phyloP scores from a whole-genome alignment of 1,284 basidiomycete genomes.

The Naganishia liquefaciens region DNA sequence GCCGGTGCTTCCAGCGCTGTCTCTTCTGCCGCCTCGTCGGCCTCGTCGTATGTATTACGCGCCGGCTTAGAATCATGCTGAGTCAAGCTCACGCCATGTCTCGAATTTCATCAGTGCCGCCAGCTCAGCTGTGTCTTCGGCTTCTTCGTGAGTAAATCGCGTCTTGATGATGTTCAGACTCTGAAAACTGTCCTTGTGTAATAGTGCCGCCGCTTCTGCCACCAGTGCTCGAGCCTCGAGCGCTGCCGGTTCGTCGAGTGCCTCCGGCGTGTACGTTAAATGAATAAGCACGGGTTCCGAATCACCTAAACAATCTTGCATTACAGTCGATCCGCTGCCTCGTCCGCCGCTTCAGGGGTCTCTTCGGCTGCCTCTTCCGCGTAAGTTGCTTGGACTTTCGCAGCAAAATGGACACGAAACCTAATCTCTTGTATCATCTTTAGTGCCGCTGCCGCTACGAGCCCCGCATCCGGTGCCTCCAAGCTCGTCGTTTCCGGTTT shows the following conservation, averaged over 20 bases:
- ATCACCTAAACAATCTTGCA: too few relatives aligned
- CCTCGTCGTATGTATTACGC: constrained; percentile 32
- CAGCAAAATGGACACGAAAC: too few relatives aligned
- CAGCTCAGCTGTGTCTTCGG: constrained; percentile 32
- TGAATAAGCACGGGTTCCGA: too few relatives aligned
- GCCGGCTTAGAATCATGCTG: neutral
- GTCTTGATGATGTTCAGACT: too few relatives aligned
- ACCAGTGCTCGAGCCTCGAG: constrained; percentile 21
- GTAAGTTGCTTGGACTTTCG: neutral
- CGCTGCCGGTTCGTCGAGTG: constrained; percentile 24
- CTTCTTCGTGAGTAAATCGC: constrained; percentile 23
- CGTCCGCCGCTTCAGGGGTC: constrained; percentile 6
- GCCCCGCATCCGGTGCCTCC: constrained; percentile 19
- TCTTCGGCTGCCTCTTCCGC: constrained; percentile 13
- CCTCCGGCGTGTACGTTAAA: constrained; percentile 15
- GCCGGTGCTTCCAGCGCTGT: constrained; percentile 10
- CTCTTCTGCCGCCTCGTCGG: constrained; percentile 30
- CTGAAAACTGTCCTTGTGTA: neutral
- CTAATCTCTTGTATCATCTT: neutral
- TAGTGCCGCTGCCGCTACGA: constrained; percentile 27
- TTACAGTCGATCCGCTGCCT: constrained; percentile 20
- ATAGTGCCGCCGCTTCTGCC: constrained; percentile 23
- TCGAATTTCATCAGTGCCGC: constrained; percentile 4
- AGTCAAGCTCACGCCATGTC: neutral
- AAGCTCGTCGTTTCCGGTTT: constrained; percentile 30